These are phyloP conservation scores for Cephaloascus fragrans DNA, from an alignment of 805 yeast species.

Conservation along the genomic window DNA sequence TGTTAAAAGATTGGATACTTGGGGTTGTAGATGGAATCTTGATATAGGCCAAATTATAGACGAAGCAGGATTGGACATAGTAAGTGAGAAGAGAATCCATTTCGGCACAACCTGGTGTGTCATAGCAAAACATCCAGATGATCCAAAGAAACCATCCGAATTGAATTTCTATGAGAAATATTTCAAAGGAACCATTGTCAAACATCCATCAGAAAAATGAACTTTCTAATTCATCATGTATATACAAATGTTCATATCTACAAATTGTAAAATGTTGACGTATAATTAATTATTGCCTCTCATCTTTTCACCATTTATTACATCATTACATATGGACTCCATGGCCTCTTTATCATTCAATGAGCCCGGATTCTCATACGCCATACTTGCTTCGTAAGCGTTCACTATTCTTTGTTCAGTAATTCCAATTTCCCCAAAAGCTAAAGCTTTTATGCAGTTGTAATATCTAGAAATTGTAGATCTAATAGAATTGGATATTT, in stretches of 20 bases:
- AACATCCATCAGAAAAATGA: background rate
- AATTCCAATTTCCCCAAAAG: slow-evolving; percentile 79
- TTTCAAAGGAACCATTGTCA: slow-evolving; percentile 24
- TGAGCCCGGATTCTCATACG: slow-evolving; percentile 59
- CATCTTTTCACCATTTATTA: slow-evolving; percentile 64
- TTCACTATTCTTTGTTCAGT: slow-evolving; percentile 69
- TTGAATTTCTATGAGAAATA: slow-evolving; percentile 42
- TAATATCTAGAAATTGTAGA: slow-evolving; percentile 76
- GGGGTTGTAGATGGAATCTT: slow-evolving; percentile 98
- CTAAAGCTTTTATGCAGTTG: slow-evolving; percentile 74
- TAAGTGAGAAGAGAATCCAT: slow-evolving; percentile 72
- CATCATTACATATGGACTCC: slow-evolving; percentile 64
- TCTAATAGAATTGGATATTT: slow-evolving; percentile 51
- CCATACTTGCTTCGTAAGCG: slow-evolving; percentile 87
- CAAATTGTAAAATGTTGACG: too few relatives aligned
- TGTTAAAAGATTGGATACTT: slow-evolving; percentile 69
- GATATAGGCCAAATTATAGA: slow-evolving; percentile 85
- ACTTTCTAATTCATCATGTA: slow-evolving; percentile 1
- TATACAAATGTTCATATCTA: too few relatives aligned
- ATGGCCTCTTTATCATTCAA: slow-evolving; percentile 65
- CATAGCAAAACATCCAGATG: slow-evolving; percentile 68
- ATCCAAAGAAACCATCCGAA: slow-evolving; percentile 37
- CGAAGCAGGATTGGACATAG: slow-evolving; percentile 74
- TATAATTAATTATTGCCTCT: slow-evolving; percentile 38
- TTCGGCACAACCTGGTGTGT: slow-evolving; percentile 90